Percentiles rank a stretch among this genome's conserved stretches.
phyloP scores from a whole-genome alignment of 768 basidiomycete species.

The Collybia sordida region DNA sequence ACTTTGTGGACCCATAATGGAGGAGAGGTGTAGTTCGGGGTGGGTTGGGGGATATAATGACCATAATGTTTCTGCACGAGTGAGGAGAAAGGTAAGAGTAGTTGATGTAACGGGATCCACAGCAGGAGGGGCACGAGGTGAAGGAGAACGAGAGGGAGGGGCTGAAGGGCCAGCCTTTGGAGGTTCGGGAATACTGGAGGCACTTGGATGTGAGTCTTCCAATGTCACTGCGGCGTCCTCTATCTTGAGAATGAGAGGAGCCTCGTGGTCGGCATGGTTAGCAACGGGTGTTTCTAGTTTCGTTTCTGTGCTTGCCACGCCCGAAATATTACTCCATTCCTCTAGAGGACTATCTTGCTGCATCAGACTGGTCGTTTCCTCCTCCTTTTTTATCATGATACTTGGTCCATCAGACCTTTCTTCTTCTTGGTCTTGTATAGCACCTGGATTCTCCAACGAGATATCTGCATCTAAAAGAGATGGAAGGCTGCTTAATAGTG shows the following conservation, averaged over 20 bases:
- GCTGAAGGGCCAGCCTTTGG: background rate
- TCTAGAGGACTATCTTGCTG: background rate
- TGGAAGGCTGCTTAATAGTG: conserved; percentile 65
- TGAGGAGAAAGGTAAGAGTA: conserved; percentile 50
- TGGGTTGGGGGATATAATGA: conserved; percentile 59
- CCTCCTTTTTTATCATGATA: background rate
- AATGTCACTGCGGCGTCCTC: background rate
- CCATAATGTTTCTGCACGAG: conserved; percentile 58
- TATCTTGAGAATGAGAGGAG: background rate
- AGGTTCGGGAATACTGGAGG: too few species aligned
- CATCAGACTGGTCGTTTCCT: background rate
- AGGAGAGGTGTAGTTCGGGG: conserved; percentile 47
- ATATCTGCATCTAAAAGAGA: conserved; percentile 27
- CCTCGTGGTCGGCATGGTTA: background rate
- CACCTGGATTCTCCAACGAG: too few species aligned
- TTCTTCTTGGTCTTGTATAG: background rate
- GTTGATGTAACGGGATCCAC: conserved; percentile 5
- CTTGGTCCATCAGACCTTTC: background rate
- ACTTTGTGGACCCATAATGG: conserved; percentile 79
- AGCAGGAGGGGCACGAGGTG: background rate
- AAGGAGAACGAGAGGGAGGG: background rate
- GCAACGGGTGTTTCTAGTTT: background rate
- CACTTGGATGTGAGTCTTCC: background rate
- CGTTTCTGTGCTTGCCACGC: background rate
- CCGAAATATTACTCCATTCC: too few species aligned